Evolutionary conservation across 2,329 filamentous ascomycete species (phyloP), one percentile per base, ranked within the genome.

Genomic region (Teratosphaeria nubilosa): DNA sequence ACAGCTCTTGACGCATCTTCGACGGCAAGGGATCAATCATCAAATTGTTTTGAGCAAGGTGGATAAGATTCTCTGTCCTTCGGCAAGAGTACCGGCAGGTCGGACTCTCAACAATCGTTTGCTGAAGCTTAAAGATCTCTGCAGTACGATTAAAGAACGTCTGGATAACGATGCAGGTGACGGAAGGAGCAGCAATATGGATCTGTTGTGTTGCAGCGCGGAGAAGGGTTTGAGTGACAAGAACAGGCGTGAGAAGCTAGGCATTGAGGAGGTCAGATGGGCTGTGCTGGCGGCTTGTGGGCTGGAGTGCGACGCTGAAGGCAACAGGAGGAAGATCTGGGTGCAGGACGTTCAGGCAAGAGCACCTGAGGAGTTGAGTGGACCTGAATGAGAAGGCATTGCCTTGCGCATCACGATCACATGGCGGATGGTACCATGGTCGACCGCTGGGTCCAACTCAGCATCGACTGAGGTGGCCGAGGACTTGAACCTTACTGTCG

Each of bases 41-140:
- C 85, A 88, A 68, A 74, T 89, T 16, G 74, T 90, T 16, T 67
- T 88, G n/a, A 82, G 80, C 6, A 89, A 89, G 69, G 77, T 81
- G 6, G 86, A 90, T 67, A 80, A 80, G 60, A 60, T 85, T 14
- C 64, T 85, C 5, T 68, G 63, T 59, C 65, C 68, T 3, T 58
- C 60, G 16, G 31, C 66, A n/a, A 72, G 68, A 48, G 52, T 53
- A 31, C 65, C 50, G 59, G 67, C 45, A 63, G 58, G 59, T 56
- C 56, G 56, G 63, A 64, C 60, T 53, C 54, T 70, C 57, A 64
- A 66, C 41, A 72, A 66, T 34, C 64, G 65, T 27, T 64, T 68
- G 58, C 31, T 60, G 25, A 60, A 62, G 3, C 64, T 83, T 24
- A 70, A 74, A 13, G 69, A 68, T 13, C 65, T 72, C 20, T 73